These are phyloP conservation scores for Pilasporangium apinafurcum DNA, from an alignment of 352 stramenopile genomes.

Conservation along the genomic window DNA sequence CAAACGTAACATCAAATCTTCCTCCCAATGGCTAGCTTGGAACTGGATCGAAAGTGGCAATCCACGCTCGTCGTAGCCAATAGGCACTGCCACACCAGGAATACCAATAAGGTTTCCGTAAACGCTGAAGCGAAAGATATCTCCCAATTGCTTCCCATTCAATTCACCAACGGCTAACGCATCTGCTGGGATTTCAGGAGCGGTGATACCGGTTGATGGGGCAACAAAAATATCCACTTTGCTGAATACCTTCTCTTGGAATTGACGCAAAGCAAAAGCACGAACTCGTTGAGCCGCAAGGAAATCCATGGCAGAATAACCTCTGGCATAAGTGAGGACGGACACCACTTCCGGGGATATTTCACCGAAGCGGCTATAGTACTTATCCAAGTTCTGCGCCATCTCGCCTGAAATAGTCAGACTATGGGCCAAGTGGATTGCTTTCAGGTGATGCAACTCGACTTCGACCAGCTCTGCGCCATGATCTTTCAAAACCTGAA, in stretches of 20 bases:
- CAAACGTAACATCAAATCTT: slow-evolving; percentile 64
- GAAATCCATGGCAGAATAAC: slow-evolving; percentile 71
- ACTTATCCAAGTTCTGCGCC: slow-evolving; percentile 58
- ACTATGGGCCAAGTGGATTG: slow-evolving; percentile 76
- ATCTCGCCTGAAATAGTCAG: slow-evolving; percentile 84
- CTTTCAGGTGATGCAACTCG: slow-evolving; percentile 62
- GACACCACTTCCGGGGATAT: slow-evolving; percentile 75
- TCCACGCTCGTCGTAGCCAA: slow-evolving; percentile 53
- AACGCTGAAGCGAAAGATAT: slow-evolving; percentile 79
- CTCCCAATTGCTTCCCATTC: slow-evolving; percentile 42
- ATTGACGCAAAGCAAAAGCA: slow-evolving; percentile 71
- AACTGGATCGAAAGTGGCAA: slow-evolving; percentile 80
- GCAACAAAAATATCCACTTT: slow-evolving; percentile 88
- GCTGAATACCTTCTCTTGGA: slow-evolving; percentile 67
- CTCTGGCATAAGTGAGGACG: slow-evolving; percentile 58
- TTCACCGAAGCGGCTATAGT: slow-evolving; percentile 42
- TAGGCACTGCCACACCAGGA: slow-evolving; percentile 64
- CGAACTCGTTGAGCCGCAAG: slow-evolving; percentile 81
- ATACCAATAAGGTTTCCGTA: slow-evolving; percentile 87
- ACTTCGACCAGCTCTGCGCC: slow-evolving; percentile 76
- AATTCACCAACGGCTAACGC: slow-evolving; percentile 40
- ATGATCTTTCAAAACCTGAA: slow-evolving; percentile 39
- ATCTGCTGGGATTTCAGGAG: slow-evolving; percentile 55
- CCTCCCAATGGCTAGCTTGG: slow-evolving; percentile 68
- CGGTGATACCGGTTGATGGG: slow-evolving; percentile 72